phyloP scores from a whole-genome alignment of 257 asterid genomes.

The Solanum chilense region DNA sequence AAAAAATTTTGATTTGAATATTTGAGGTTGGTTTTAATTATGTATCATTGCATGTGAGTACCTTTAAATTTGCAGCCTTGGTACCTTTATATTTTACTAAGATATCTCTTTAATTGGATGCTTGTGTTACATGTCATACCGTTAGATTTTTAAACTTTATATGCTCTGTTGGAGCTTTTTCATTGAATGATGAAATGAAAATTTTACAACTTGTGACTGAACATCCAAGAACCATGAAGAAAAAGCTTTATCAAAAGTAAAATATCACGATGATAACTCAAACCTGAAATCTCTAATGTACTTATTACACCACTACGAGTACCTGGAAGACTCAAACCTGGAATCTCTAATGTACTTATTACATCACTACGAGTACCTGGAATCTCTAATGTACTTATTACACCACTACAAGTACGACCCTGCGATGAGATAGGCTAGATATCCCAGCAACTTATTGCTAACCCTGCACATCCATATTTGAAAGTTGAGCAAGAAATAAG shows the following conservation, averaged over 20 bases:
- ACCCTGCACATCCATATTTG: background rate
- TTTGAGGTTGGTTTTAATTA: background rate
- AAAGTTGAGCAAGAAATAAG: background rate
- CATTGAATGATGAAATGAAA: background rate
- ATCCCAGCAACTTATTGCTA: background rate
- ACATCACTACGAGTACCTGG: no score
- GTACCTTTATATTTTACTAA: background rate
- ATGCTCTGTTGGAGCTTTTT: background rate
- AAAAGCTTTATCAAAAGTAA: background rate
- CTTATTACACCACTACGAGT: background rate
- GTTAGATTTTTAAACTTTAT: background rate
- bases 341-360: no score
- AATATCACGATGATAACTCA: background rate
- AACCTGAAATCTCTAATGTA: background rate
- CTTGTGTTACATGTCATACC: background rate
- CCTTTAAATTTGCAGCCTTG: background rate
- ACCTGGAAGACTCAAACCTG: no score
- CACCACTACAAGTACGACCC: background rate
- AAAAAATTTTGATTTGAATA: constrained; percentile 14
- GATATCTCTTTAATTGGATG: background rate
- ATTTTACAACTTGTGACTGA: background rate
- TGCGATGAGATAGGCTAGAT: background rate
- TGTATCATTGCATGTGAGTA: background rate
- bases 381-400: background rate
- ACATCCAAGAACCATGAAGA: background rate